Evolutionary conservation across 371 early-diverging fungal genomes (phyloP), one percentile per base, ranked within the genome.

Genomic region (Gilbertella persicaria): DNA sequence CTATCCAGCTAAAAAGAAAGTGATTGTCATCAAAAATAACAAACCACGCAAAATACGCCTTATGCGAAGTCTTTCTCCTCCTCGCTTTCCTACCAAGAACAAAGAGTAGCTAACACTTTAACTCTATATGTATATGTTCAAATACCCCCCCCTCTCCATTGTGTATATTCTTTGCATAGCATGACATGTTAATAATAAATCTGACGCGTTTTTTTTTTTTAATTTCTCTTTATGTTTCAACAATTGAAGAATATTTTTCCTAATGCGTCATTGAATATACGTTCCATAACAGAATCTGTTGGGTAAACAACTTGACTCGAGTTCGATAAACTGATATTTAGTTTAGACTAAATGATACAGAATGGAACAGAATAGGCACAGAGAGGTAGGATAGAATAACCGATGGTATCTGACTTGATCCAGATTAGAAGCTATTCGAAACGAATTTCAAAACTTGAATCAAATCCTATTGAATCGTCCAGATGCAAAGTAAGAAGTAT

Each of bases 201-300:
- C 17, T 16, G 38, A 16, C 10, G 38, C 12, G 10, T 17, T 40
- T 40, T 21, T 40, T 21, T 40, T 40, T 40, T 40, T 20, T 23
- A 2, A 5, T 8, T 23, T 23, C 4, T 8, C 1, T 28, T 3
- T 5, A 75, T 75, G 75, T 75, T 75, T 65, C 69, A 71, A 28
- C 75, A 75, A 16, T 75, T 75, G 21, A 75, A 75, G 43, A 75
- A 53, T 46, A 71, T 71, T 16, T 60, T 75, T 17, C 75, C 75
- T 14, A 65, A 44, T 40, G 41, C 67, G 8, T 46, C 59, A n/a
- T 28, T 63, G 13, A 73, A 67, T 39, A 61, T 75, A 19, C 64
- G 69, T n/a, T 67, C 71, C 12, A 53, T 69, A 41, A 57, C 67
- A 14, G 58, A 64, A n/a, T 66, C 75, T 19, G 67, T 69, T 14